Base-by-base conservation (phyloP, 352 stramenopile species). In the Plasmopara viticola region DNA sequence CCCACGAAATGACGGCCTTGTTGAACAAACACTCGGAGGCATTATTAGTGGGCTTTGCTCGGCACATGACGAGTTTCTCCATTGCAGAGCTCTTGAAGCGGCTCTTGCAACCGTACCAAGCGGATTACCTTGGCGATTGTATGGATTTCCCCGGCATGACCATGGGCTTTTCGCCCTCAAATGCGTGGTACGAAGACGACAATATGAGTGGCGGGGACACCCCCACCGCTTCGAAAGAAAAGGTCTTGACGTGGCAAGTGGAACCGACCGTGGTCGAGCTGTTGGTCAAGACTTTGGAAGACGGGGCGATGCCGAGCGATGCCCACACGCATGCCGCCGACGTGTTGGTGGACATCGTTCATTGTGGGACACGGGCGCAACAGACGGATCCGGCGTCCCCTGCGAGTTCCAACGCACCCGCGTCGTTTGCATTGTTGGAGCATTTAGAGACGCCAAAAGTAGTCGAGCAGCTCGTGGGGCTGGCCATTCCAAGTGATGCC, bases 111-210 rank as follows among this genome's bases (percentile, higher is more conserved):
- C 84, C 84, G 6, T 90, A 90, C 43, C 83, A 91, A 44, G 74
- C 70, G 10, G 82, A 93, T 53, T 90, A 86, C 58, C 83, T 90
- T 76, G 83, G 91, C 60, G 83, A 90, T 48, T 80, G 76, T 47
- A 89, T 94, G 78, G 83, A 94, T 42, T 94, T 91, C 44, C 76
- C 80, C 0, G 80, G 78, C 29, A 86, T 87, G 67, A 79, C 72
- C n/a, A 75, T 87, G 45, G 74, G 69, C 17, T 87, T 86, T 52
- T 74, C 80, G 12, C 70, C 76, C 5, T 84, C 78, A 2, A 89
- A 89, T 55, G 72, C 73, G 25, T 91, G 78, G 74, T 90, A 89
- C 55, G 82, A 92, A 9, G 83, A 94, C 44, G 77, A 89, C n/a
- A 69, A 56, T 31, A 64, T 76, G 42, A 72, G 74, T 9, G 64